These are phyloP conservation scores for Karstenula rhodostoma DNA, from an alignment of 2,329 filamentous ascomycete species.

Conservation along the genomic window DNA sequence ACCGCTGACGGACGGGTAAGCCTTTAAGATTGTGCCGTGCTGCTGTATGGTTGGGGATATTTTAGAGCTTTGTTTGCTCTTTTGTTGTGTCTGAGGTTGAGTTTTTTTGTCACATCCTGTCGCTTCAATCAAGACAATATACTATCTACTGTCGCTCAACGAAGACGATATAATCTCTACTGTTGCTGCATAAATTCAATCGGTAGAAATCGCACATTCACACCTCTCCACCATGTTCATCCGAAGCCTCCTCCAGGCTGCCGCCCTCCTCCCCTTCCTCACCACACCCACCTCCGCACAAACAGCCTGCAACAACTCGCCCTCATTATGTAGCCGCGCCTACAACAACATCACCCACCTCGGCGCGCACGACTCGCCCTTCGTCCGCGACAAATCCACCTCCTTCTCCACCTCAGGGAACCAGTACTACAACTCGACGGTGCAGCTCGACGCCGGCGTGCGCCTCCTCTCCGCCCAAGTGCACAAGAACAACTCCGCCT, in stretches of 20 bases:
- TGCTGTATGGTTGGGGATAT: constrained; percentile 12
- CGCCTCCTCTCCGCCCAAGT: constrained; percentile 77
- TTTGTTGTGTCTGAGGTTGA: background rate
- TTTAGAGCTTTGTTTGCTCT: constrained; percentile 10
- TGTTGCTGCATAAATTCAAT: background rate
- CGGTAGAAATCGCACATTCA: background rate
- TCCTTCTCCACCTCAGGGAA: constrained; percentile 72
- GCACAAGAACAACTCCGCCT: constrained; percentile 62
- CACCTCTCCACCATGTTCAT: constrained; percentile 39
- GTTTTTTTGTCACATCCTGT: background rate
- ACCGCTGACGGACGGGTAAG: constrained; percentile 4
- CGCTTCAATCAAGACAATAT: background rate
- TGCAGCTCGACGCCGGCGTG: constrained; percentile 74
- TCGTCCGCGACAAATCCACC: constrained; percentile 70
- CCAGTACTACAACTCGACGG: constrained; percentile 76
- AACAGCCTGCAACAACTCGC: constrained; percentile 81
- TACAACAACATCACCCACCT: constrained; percentile 83
- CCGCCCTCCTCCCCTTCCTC: constrained; percentile 40
- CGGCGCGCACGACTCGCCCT: constrained; percentile 78
- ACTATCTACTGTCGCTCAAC: constrained; percentile 2
- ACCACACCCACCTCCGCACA: constrained; percentile 40
- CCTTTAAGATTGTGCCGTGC: constrained; percentile 19
- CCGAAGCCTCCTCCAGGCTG: constrained; percentile 34
- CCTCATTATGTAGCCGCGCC: constrained; percentile 71
- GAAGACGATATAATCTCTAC: too few relatives aligned